Base-by-base conservation (phyloP, 2,329 filamentous ascomycete species). In the Penicillium brasilianum region DNA sequence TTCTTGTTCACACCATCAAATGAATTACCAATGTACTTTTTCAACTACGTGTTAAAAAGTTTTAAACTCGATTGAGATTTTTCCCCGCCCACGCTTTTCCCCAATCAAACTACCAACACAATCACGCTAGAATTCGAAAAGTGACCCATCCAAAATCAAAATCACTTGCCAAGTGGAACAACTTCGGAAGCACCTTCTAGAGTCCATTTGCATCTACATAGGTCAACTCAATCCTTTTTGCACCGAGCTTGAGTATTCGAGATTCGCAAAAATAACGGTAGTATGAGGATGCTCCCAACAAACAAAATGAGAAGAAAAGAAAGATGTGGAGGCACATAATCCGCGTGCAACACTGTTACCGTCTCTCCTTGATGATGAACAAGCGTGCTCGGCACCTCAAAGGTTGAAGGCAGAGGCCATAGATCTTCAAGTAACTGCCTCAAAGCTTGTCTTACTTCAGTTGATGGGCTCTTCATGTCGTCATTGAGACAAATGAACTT, bases 401-500 rank as follows among this genome's bases (percentile, higher is more conserved):
- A 55, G 20, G 53, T 18, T 46, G 53, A 55, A 34, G 53, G 53
- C 22, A 46, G n/a, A 32, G 53, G 53, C 53, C 53, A 55, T 16
- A 46, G 37, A 30, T 55, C 53, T 55, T 55, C 53, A 28, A 55
- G 41, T 46, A 55, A 48, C 39, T 56, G 41, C 25, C 53, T 56
- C 28, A 56, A 48, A 36, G 41, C 41, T 18, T 18, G 53, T 36
- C 3, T 56, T 25, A 48, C 41, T 28, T 56, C 53, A 48, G 28
- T 56, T 13, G 41, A 56, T 56, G 53, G 53, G 30, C 30, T 48
- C 41, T 48, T 56, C 53, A 56, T 56, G 41, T 56, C 53, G 28
- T 56, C 41, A 46, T 56, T 56, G 41, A 56, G 53, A 36, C 53
- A 56, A 46, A 56, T 56, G 34, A 56, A 56, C 30, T 48, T 56